These are phyloP conservation scores for Lecanicillium sp. DNA, from an alignment of 2,329 filamentous ascomycete genomes.

Conservation along the genomic window DNA sequence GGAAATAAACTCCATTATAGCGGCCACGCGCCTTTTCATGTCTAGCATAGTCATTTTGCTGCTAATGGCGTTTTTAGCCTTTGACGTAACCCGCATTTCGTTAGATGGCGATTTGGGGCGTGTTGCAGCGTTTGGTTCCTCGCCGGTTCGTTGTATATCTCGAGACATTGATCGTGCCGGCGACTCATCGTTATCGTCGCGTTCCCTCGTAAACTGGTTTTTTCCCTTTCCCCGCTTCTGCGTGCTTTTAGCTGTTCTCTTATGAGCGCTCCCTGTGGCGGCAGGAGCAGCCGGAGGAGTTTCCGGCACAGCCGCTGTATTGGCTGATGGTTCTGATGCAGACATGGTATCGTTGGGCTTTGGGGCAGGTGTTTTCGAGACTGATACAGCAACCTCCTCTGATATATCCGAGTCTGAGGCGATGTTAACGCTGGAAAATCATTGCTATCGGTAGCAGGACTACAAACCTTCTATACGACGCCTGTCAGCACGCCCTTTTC, in stretches of 20 bases:
- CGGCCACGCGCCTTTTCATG: constrained; percentile 75
- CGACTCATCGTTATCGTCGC: constrained; percentile 52
- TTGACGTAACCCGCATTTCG: constrained; percentile 46
- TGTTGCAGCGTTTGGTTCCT: constrained; percentile 21
- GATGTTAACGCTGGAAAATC: constrained; percentile 9
- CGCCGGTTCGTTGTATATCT: constrained; percentile 30
- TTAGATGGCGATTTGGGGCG: constrained; percentile 27
- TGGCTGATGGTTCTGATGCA: constrained; percentile 19
- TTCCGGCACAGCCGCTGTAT: constrained; percentile 22
- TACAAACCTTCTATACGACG: constrained; percentile 69
- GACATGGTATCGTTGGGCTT: constrained; percentile 22
- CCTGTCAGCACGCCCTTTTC: constrained; percentile 74
- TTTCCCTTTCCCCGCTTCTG: constrained; percentile 62
- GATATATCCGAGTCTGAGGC: constrained; percentile 60
- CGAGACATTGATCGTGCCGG: constrained; percentile 48
- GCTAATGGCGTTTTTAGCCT: constrained; percentile 42
- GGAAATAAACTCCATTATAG: constrained; percentile 83
- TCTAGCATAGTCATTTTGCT: constrained; percentile 78
- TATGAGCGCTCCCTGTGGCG: constrained; percentile 40
- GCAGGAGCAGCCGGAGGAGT: constrained; percentile 37
- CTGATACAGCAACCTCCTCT: constrained; percentile 54
- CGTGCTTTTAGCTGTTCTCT: constrained; percentile 51
- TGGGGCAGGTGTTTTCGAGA: constrained; percentile 17
- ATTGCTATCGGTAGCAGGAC: neutral
- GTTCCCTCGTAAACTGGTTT: constrained; percentile 77